phyloP scores from a whole-genome alignment of 2,329 filamentous ascomycete species.

The Colletotrichum eremochloae region DNA sequence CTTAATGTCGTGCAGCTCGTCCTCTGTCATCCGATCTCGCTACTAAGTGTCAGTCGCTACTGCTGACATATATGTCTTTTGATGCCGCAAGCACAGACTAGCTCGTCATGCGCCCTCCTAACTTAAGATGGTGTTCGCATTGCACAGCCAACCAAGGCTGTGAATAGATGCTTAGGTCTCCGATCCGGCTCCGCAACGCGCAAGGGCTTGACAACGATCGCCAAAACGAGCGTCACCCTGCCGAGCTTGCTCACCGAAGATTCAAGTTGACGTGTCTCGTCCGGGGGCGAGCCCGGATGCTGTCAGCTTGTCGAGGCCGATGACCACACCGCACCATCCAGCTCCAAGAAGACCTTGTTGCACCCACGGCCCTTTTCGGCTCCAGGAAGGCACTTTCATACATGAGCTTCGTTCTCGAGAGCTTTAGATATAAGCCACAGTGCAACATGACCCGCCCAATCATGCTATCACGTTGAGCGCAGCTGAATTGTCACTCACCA shows the following conservation, averaged over 20 bases:
- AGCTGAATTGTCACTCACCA: conserved; percentile 4
- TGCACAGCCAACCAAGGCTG: background rate
- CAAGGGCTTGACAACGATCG: background rate
- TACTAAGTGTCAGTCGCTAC: background rate
- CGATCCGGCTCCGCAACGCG: background rate
- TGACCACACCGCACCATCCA: background rate
- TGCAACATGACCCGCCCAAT: conserved; percentile 3
- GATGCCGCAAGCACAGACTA: conserved; percentile 2
- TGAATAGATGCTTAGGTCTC: background rate
- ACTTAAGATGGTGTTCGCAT: background rate
- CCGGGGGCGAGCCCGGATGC: too few relatives aligned
- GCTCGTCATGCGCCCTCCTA: background rate
- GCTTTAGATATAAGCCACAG: background rate
- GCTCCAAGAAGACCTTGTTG: too few relatives aligned
- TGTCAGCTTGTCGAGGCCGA: background rate
- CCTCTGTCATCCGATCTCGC: background rate
- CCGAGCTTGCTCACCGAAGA: conserved; percentile 13
- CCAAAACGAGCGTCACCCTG: background rate
- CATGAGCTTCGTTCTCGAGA: background rate
- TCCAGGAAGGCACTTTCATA: background rate
- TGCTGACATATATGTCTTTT: background rate
- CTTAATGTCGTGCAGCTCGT: background rate
- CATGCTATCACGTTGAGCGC: background rate
- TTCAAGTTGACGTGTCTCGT: background rate
- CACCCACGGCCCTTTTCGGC: background rate